A percentile compares a stretch with the other conserved stretches of the same genome.
These are phyloP conservation scores for Penicillium sp. DNA, from an alignment of 2,329 filamentous ascomycete genomes.

Conservation along the genomic window DNA sequence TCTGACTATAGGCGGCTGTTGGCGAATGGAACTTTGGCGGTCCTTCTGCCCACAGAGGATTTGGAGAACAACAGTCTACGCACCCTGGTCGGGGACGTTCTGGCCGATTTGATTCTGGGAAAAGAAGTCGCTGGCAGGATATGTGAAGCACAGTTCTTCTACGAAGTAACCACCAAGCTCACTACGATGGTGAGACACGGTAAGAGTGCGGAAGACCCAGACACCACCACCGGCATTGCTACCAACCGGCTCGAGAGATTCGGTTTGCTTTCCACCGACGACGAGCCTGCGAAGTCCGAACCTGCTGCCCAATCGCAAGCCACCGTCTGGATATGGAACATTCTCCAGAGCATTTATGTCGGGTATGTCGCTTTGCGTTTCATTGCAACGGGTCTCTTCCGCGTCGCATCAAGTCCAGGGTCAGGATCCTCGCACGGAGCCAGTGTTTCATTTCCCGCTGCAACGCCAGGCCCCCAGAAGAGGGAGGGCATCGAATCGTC, in stretches of 20 bases:
- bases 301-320: slow-evolving; percentile 35
- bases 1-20: slow-evolving; percentile 80
- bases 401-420: slow-evolving; percentile 63
- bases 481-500: slow-evolving; percentile 34
- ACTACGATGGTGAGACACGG: slow-evolving; percentile 48
- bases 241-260: slow-evolving; percentile 54
- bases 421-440: slow-evolving; percentile 32
- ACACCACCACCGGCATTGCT: slow-evolving; percentile 18
- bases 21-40: slow-evolving; percentile 74
- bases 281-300: slow-evolving; percentile 25
- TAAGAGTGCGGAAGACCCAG: slow-evolving; percentile 8
- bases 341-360: slow-evolving; percentile 53
- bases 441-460: slow-evolving; percentile 27
- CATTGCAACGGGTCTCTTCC: slow-evolving; percentile 61
- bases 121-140: slow-evolving; percentile 75
- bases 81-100: slow-evolving; percentile 77
- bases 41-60: slow-evolving; percentile 89
- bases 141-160: slow-evolving; percentile 84
- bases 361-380: slow-evolving; percentile 63
- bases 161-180: slow-evolving; percentile 75
- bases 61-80: slow-evolving; percentile 82
- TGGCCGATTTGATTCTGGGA: slow-evolving; percentile 85
- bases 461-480: slow-evolving; percentile 22
- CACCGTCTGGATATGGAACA: slow-evolving; percentile 49
- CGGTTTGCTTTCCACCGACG: slow-evolving; percentile 50